A percentile compares a stretch with the other conserved stretches of the same genome.
Evolutionary conservation across 208 protist genomes (phyloP).

Genomic region (Acanthamoeba lenticulata): DNA sequence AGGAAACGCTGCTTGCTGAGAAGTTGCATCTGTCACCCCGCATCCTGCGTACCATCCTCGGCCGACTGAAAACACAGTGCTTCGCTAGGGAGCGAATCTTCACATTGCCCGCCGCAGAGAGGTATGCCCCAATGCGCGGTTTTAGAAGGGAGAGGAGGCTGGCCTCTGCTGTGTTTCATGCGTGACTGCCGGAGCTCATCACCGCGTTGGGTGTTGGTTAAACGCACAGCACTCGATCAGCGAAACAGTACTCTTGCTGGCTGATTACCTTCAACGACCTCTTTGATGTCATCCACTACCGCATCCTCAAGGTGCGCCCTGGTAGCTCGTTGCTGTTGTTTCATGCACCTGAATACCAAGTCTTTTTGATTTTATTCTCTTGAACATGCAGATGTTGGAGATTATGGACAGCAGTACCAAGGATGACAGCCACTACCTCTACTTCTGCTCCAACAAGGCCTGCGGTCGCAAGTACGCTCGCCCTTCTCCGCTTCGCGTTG

Average conservation of each 20-base stretch:
- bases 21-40: conserved; percentile 11
- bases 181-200: background rate
- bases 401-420: conserved; percentile 33
- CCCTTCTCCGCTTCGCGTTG: background rate
- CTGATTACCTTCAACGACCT: conserved; percentile 63
- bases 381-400: conserved; percentile 27
- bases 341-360: background rate
- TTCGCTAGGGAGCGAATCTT: conserved; percentile 31
- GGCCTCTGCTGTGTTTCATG: background rate
- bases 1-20: background rate
- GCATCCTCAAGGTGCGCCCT: background rate
- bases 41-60: conserved; percentile 38
- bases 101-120: background rate
- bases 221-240: conserved; percentile 1
- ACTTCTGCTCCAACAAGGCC: conserved; percentile 46
- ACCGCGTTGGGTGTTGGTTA: background rate
- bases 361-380: background rate
- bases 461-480: conserved; percentile 15
- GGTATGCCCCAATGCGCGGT: background rate
- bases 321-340: background rate
- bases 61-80: background rate
- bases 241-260: conserved; percentile 62
- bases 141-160: background rate
- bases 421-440: conserved; percentile 31
- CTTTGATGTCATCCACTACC: conserved; percentile 46